Conservation (phyloP, 1,284 basidiomycete species). For the Athelia sp. region DNA sequence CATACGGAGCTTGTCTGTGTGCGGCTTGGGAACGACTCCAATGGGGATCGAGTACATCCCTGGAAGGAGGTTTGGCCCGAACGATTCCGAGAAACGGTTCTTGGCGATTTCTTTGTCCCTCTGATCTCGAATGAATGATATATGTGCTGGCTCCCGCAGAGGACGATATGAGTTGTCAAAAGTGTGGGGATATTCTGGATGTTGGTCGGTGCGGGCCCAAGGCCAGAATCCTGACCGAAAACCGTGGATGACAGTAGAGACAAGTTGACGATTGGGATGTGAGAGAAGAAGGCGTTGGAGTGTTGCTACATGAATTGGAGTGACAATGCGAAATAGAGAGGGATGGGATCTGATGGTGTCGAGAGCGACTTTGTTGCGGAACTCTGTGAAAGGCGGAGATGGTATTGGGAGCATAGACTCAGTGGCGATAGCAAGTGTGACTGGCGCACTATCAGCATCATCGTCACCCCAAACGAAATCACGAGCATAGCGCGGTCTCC, state of each 20-base stretch:
- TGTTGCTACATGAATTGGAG: constrained; percentile 27
- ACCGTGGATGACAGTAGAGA: constrained; percentile 18
- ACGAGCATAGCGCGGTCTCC: constrained; percentile 11
- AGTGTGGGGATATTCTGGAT: neutral
- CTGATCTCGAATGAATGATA: neutral
- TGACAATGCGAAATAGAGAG: constrained; percentile 25
- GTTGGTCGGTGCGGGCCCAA: neutral
- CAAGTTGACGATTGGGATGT: constrained; percentile 27
- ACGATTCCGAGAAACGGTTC: constrained; percentile 1
- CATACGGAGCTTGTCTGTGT: constrained; percentile 10
- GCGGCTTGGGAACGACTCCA: constrained; percentile 10
- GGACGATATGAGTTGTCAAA: neutral
- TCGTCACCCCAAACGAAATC: constrained; percentile 10
- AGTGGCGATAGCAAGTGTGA: constrained; percentile 15
- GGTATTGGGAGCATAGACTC: constrained; percentile 14
- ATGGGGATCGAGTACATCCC: constrained; percentile 4
- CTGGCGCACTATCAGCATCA: neutral
- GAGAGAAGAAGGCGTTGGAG: constrained; percentile 15
- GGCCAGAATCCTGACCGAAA: constrained; percentile 30
- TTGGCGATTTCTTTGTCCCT: neutral
- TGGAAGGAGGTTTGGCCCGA: constrained; percentile 9
- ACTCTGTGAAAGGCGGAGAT: constrained; percentile 7
- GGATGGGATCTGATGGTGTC: constrained; percentile 19
- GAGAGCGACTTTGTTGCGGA: constrained; percentile 9
- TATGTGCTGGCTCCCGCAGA: neutral